A percentile compares a stretch with the other conserved stretches of the same genome.
phyloP scores from a whole-genome alignment of 306 rosid genomes.

The Gastrolobium villosum region DNA sequence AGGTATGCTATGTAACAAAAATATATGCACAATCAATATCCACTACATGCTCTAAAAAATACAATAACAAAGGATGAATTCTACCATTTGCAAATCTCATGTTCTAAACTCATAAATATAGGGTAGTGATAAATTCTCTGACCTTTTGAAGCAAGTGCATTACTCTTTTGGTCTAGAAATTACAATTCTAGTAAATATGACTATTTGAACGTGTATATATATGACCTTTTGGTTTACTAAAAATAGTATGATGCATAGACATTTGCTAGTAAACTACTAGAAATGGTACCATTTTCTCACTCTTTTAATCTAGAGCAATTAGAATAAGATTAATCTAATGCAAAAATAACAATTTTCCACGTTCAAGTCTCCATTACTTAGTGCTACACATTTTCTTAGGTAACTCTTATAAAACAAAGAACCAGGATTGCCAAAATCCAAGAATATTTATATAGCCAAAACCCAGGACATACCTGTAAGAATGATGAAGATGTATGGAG shows the following conservation, averaged over 20 bases:
- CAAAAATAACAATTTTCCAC: no score
- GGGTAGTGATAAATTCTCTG: slow-evolving; percentile 5
- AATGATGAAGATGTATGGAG: no score
- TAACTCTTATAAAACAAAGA: no score
- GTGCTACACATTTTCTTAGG: no score
- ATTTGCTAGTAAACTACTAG: slow-evolving; percentile 76
- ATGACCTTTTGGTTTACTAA: slow-evolving; percentile 10
- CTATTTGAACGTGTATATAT: background rate
- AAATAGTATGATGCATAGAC: slow-evolving; percentile 58
- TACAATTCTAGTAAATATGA: background rate
- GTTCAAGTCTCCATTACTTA: no score
- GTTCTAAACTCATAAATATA: background rate
- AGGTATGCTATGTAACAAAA: background rate
- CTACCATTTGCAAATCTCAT: background rate
- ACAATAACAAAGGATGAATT: background rate
- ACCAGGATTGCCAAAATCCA: no score
- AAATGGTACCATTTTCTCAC: slow-evolving; percentile 57
- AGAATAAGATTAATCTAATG: no score
- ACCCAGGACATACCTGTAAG: no score
- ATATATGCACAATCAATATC: background rate
- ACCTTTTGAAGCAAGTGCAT: background rate
- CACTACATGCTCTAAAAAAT: no score
- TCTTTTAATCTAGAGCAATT: background rate
- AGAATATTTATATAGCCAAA: no score
- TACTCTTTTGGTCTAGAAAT: background rate